Conservation (phyloP, 2,329 filamentous ascomycete species). For the Trichoderma koningii region DNA sequence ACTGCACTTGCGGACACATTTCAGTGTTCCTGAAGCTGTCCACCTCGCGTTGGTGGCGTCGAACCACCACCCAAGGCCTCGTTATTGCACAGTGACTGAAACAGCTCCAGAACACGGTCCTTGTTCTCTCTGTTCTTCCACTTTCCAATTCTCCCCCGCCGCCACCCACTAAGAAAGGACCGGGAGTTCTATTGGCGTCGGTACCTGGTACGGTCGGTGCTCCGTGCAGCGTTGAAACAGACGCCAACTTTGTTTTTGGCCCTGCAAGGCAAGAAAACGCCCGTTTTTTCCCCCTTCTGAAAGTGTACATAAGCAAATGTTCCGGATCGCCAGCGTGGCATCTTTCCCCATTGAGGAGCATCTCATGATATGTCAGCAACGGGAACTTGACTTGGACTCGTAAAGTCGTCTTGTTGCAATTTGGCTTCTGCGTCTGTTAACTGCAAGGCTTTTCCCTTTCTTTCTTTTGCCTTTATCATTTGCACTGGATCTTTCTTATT, state of each 20-base stretch:
- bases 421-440: neutral
- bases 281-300: neutral
- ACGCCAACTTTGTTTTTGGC: no score
- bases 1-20: slow-evolving; percentile 7
- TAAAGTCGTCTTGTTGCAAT: slow-evolving; percentile 10
- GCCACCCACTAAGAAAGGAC: slow-evolving; percentile 6
- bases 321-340: slow-evolving; percentile 33
- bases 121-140: neutral
- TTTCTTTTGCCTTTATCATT: no score
- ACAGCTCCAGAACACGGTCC: neutral
- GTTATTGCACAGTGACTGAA: slow-evolving; percentile 7
- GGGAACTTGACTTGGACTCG: neutral
- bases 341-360: slow-evolving; percentile 27
- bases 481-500: no score
- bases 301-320: slow-evolving; percentile 9
- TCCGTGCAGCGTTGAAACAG: neutral
- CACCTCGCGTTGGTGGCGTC: slow-evolving; percentile 4
- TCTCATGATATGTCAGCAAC: slow-evolving; percentile 27
- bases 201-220: slow-evolving; percentile 12
- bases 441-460: neutral
- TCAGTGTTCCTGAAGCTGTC: neutral
- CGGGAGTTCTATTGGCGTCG: neutral
- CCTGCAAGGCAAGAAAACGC: neutral
- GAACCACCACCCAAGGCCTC: neutral
- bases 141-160: neutral